These are phyloP conservation scores for Carex parvula DNA, from an alignment of 176 grass and related monocot genomes.

Conservation along the genomic window DNA sequence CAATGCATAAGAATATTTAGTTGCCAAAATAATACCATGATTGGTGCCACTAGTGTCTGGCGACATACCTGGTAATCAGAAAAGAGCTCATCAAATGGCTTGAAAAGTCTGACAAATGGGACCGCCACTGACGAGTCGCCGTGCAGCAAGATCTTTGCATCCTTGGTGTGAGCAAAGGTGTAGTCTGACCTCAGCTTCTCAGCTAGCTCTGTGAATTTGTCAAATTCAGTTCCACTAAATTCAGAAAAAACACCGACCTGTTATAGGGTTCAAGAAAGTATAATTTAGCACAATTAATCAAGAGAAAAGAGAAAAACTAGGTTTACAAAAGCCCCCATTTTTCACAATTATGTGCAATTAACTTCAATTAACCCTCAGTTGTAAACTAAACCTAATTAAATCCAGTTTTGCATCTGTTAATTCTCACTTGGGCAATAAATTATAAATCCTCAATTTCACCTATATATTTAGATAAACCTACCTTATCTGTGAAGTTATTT, in stretches of 20 bases:
- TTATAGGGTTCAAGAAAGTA: slow-evolving; percentile 17
- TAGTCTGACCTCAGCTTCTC: slow-evolving; percentile 64
- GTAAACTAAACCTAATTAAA: background rate
- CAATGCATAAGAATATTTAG: background rate
- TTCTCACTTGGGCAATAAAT: background rate
- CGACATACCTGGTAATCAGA: slow-evolving; percentile 61
- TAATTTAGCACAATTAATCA: background rate
- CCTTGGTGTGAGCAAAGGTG: slow-evolving; percentile 70
- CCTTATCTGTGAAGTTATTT: background rate
- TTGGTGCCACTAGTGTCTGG: background rate
- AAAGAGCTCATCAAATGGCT: slow-evolving; percentile 91
- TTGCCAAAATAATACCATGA: background rate
- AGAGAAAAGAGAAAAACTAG: background rate
- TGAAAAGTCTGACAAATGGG: slow-evolving; percentile 76
- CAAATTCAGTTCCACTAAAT: slow-evolving; percentile 61
- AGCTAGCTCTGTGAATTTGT: slow-evolving; percentile 62
- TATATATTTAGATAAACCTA: background rate
- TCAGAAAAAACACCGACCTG: slow-evolving; percentile 82
- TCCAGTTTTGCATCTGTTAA: background rate
- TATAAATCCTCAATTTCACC: background rate
- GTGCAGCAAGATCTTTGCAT: slow-evolving; percentile 53
- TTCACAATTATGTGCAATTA: background rate
- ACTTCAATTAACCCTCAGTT: background rate
- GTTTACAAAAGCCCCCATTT: background rate
- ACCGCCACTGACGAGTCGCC: slow-evolving; percentile 43